Evolutionary conservation across 2,329 filamentous ascomycete genomes (phyloP), one percentile per base, ranked within the genome.

Genomic region (Orbilia ellipsospora): DNA sequence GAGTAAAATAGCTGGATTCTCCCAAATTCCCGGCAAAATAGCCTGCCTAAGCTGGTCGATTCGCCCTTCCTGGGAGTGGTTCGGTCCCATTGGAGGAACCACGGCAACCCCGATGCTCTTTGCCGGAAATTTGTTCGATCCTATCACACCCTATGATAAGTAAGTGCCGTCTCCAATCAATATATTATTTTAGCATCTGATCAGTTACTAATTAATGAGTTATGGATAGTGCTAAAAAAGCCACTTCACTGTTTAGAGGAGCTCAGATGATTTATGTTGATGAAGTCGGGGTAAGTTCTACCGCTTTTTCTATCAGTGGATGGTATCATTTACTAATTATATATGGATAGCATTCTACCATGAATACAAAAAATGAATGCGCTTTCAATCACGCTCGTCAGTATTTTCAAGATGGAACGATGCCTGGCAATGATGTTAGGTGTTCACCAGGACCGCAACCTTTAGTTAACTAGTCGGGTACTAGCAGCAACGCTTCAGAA

Each of bases 71-170:
- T 74, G 70, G 70, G 63, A 74, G 44, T 74, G 70, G 70, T 67
- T 63, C 42, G 70, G 63, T 2, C 70, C 70, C 8, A 52, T 74
- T 8, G 70, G 70, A n/a, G 63, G 70, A 13, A 4, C 7, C 4
- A 67, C 70, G 2, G 65, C 66, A 16, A 74, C 70, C 2, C 70
- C 70, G 2, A 74, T 74, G 8, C 31, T 74, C 3, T 70, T 76
- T 54, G 65, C 60, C 5, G 64, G 64, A 20, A 70, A 57, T 12
- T n/a, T 48, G 7, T 50, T 65, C 0, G 72, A 76, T 52, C 72
- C 72, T 1, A 56, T 76, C 51, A 76, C 72, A 28, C 72, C 72
- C n/a, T 61, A 36, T 64, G 63, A 74, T 13, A 74, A 74, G 70
- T 74, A 74, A 2, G 63, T 60, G 7, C 15, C 18, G 1, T 7